Evolutionary conservation across 2,329 filamentous ascomycete genomes (phyloP).

Genomic region (Aureobasidium pullulans): DNA sequence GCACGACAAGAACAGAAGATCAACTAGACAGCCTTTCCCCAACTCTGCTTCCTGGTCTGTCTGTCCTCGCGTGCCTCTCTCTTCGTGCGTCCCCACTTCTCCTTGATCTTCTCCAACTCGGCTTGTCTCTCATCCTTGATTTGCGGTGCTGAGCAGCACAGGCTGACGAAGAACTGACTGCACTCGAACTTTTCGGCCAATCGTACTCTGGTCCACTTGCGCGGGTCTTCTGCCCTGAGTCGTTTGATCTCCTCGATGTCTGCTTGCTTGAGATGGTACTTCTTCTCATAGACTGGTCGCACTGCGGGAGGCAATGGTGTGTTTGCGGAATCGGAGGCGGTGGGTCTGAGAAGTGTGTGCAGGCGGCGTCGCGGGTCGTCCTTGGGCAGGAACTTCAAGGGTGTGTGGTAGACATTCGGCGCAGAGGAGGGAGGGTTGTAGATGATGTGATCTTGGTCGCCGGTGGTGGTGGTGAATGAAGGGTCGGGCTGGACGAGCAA

Average conservation of each 20-base stretch:
- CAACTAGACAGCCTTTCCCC: constrained; percentile 34
- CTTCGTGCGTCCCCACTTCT: constrained; percentile 53
- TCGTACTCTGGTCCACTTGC: constrained; percentile 51
- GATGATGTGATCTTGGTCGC: constrained; percentile 46
- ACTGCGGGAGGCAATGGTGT: constrained; percentile 37
- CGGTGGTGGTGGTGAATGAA: constrained; percentile 31
- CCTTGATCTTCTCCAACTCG: constrained; percentile 48
- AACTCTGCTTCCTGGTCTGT: constrained; percentile 51
- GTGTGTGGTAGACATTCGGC: constrained; percentile 58
- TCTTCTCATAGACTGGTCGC: constrained; percentile 47
- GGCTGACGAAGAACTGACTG: constrained; percentile 53
- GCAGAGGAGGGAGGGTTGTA: constrained; percentile 60
- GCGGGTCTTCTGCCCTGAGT: constrained; percentile 48
- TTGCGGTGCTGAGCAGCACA: constrained; percentile 48
- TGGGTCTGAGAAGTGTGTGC: constrained; percentile 25
- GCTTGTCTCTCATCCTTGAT: constrained; percentile 35
- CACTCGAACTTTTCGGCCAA: constrained; percentile 58
- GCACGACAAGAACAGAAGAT: background rate
- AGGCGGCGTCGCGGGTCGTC: constrained; percentile 48
- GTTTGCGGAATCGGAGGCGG: constrained; percentile 22
- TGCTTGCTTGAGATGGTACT: constrained; percentile 51
- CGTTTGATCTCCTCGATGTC: constrained; percentile 54
- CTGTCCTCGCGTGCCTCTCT: constrained; percentile 55
- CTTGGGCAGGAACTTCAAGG: constrained; percentile 55
- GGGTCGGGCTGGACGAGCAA: constrained; percentile 38